A percentile compares a stretch with the other conserved stretches of the same genome.
Conservation (phyloP, 495 filamentous ascomycete species). For the Penicillium waksmanii region DNA sequence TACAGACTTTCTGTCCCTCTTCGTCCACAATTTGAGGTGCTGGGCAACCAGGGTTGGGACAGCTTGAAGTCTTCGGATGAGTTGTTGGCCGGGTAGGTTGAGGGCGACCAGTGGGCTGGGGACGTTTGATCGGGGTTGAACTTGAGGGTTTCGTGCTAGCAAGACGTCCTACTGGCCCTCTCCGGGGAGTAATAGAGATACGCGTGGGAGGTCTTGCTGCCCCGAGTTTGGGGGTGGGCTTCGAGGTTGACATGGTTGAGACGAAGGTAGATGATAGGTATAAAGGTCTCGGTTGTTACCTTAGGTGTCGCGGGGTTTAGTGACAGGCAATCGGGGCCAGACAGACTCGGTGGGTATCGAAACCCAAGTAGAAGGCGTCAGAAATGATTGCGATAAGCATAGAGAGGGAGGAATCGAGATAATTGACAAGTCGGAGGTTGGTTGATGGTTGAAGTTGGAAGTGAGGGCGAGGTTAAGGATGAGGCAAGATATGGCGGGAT, state of each 20-base stretch:
- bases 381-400: constrained; percentile 19
- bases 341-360: background rate
- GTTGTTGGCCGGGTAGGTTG: constrained; percentile 42
- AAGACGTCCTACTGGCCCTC: constrained; percentile 44
- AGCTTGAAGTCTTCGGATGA: constrained; percentile 46
- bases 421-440: background rate
- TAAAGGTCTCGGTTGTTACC: background rate
- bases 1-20: constrained; percentile 67
- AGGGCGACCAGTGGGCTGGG: constrained; percentile 37
- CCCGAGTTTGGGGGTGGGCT: constrained; percentile 23
- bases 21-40: constrained; percentile 55
- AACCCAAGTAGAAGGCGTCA: background rate
- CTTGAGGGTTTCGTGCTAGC: constrained; percentile 43
- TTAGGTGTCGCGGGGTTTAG: background rate
- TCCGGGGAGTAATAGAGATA: constrained; percentile 37
- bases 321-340: background rate
- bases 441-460: background rate
- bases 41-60: constrained; percentile 53
- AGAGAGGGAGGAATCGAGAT: constrained; percentile 5
- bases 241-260: constrained; percentile 36
- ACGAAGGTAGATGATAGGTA: background rate
- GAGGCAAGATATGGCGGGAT: background rate
- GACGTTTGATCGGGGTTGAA: constrained; percentile 44
- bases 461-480: background rate
- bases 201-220: constrained; percentile 25